phyloP scores from a whole-genome alignment of 2,329 filamentous ascomycete genomes.

The Colletotrichum filicis region DNA sequence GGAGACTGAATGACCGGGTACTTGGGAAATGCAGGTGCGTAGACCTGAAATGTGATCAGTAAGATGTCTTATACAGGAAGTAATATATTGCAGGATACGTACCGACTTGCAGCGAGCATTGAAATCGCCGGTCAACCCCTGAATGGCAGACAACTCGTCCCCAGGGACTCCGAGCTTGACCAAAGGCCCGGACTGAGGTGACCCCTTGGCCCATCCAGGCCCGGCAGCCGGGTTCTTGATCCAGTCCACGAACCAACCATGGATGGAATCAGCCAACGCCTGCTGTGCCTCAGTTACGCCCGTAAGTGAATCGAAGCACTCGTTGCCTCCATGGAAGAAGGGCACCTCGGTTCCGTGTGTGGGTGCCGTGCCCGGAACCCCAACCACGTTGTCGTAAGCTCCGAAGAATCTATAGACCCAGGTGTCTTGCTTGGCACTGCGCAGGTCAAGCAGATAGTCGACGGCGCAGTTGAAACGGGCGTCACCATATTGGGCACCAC shows the following conservation, averaged over 20 bases:
- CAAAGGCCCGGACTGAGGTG: slow-evolving; percentile 42
- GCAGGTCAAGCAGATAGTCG: slow-evolving; percentile 52
- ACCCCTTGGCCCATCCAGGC: slow-evolving; percentile 52
- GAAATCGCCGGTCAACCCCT: slow-evolving; percentile 43
- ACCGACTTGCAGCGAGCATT: slow-evolving; percentile 46
- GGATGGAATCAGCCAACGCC: slow-evolving; percentile 52
- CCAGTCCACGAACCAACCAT: slow-evolving; percentile 55
- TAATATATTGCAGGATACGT: not conserved
- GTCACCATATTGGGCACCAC: slow-evolving; percentile 56
- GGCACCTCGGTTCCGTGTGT: slow-evolving; percentile 54
- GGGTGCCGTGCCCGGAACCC: slow-evolving; percentile 45
- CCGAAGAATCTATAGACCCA: slow-evolving; percentile 58
- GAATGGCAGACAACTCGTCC: slow-evolving; percentile 44
- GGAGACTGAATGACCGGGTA: slow-evolving; percentile 9
- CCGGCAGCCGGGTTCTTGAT: slow-evolving; percentile 55
- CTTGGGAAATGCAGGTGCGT: slow-evolving; percentile 3
- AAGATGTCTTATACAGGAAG: not conserved
- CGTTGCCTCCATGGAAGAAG: slow-evolving; percentile 58
- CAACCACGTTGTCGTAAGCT: slow-evolving; percentile 52
- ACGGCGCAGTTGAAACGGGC: slow-evolving; percentile 57
- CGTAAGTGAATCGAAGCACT: slow-evolving; percentile 48
- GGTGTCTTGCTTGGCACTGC: slow-evolving; percentile 48
- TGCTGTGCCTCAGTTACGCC: slow-evolving; percentile 51
- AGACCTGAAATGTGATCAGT: not conserved
- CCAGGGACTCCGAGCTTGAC: slow-evolving; percentile 48